phyloP scores from a whole-genome alignment of 805 yeast genomes.

The Cyberlindnera subsufficiens region DNA sequence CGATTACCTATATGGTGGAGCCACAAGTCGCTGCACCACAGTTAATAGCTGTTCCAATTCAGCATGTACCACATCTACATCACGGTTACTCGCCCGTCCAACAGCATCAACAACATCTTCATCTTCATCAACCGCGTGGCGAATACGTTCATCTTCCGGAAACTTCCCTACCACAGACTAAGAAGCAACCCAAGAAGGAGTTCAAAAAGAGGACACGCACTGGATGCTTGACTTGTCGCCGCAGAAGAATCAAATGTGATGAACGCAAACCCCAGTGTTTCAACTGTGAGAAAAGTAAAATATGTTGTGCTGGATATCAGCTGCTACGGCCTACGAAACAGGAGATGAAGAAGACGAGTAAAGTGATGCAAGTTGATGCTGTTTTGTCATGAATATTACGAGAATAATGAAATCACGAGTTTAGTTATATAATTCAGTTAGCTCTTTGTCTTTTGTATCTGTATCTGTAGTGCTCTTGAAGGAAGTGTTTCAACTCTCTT shows the following conservation, averaged over 20 bases:
- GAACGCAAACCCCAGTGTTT: constrained; percentile 20
- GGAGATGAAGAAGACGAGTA: constrained; percentile 10
- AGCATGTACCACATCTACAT: background rate
- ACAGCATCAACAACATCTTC: constrained; percentile 1
- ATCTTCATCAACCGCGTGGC: background rate
- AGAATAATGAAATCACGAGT: background rate
- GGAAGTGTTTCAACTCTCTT: no score
- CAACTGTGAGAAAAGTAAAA: constrained; percentile 17
- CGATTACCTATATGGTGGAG: no score
- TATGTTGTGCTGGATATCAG: constrained; percentile 18
- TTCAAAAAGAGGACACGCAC: constrained; percentile 17
- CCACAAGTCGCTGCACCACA: no score
- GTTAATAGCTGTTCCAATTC: background rate
- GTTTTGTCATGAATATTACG: constrained; percentile 1
- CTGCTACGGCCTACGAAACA: constrained; percentile 10
- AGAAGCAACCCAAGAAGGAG: constrained; percentile 6
- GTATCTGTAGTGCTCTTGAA: no score
- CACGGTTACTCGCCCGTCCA: background rate
- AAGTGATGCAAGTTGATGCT: constrained; percentile 6
- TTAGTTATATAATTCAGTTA: no score
- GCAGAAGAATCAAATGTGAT: constrained; percentile 22
- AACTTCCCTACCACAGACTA: background rate
- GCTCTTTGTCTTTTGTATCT: no score
- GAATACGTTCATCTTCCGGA: background rate
- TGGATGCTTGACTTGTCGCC: constrained; percentile 22